Conservation (phyloP, 2,329 filamentous ascomycete genomes). For the Pezicula radicicola region DNA sequence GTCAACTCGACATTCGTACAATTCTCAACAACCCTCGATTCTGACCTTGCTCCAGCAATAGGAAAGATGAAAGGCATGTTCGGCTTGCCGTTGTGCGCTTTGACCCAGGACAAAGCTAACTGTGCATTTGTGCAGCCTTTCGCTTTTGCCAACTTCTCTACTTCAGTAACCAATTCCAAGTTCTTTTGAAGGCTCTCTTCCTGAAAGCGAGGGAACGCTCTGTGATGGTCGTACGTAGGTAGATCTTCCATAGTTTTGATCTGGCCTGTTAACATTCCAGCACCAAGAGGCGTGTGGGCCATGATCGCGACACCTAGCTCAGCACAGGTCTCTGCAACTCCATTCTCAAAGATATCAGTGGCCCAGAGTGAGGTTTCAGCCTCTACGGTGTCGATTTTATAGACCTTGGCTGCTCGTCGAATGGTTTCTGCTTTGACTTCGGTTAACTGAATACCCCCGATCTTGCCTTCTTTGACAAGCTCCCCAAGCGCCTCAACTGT, state of each 20-base stretch:
- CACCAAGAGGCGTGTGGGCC: slow-evolving; percentile 61
- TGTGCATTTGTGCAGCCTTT: slow-evolving; percentile 61
- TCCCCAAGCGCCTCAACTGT: slow-evolving; percentile 20
- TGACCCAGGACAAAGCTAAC: slow-evolving; percentile 42
- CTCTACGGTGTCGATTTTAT: slow-evolving; percentile 38
- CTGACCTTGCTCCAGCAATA: slow-evolving; percentile 27
- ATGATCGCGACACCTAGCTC: slow-evolving; percentile 62
- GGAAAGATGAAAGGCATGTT: slow-evolving; percentile 23
- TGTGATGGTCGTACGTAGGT: slow-evolving; percentile 47
- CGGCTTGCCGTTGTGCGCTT: slow-evolving; percentile 4
- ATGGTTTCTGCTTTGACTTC: slow-evolving; percentile 39
- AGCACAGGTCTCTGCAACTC: slow-evolving; percentile 43
- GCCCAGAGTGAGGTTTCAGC: slow-evolving; percentile 40
- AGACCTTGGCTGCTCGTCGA: slow-evolving; percentile 31
- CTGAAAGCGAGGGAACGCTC: slow-evolving; percentile 61
- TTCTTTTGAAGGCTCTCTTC: slow-evolving; percentile 61
- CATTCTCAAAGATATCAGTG: slow-evolving; percentile 28
- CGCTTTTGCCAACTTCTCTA: slow-evolving; percentile 53
- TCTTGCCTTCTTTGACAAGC: slow-evolving; percentile 36
- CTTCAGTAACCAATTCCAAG: slow-evolving; percentile 52
- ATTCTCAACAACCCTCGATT: slow-evolving; percentile 29
- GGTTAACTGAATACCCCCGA: slow-evolving; percentile 37
- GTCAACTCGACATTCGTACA: slow-evolving; percentile 19
- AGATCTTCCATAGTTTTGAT: slow-evolving; percentile 50
- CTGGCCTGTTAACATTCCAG: slow-evolving; percentile 52